Evolutionary conservation across 345 rosid genomes (phyloP), one percentile per base, ranked within the genome.

Genomic region (Salix suchowensis): DNA sequence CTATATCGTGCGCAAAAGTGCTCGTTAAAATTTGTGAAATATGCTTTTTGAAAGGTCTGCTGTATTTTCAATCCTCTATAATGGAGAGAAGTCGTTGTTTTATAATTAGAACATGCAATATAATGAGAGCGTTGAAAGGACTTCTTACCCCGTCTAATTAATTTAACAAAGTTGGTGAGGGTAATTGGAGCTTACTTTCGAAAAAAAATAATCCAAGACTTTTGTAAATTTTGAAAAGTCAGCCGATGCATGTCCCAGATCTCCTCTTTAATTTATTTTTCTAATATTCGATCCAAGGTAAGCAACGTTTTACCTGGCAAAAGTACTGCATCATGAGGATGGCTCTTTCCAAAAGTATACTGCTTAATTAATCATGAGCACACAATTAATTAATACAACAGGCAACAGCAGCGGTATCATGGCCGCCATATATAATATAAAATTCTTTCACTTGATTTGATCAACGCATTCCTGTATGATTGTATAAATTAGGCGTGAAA

Each of bases 41-140:
- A 36, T 36, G 37, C n/a, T 5, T 36, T 36, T 36, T 36, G 37
- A 36, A 36, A 36, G 5, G 37, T 36, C 37, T 36, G 7, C 7
- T 36, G 37, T 36, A 36, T 36, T 34, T 34, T 36, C 37, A 36
- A 36, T 36, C 37, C 37, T 36, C 37, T 36, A 36, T 36, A 36
- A 36, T 36, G 37, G 37, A 36, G 37, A 36, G 37, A 36, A 36
- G 37, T 36, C 37, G 37, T 36, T 1, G 7, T 36, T 36, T 36
- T 36, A 36, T 36, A 5, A 36, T 36, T 36, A 36, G 7, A 36
- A 5, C 50, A 46, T 3, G 30, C 18, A 42, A 39, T 42, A 1
- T n/a, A 74, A 23, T 74, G 48, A 28, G 46, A 65, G 39, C 58
- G 18, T 42, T 74, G 76, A 74, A 65, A 65, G 68, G 77, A 74